Conservation (phyloP, 169 alveolate genomes). For the Eimeria tenella region DNA sequence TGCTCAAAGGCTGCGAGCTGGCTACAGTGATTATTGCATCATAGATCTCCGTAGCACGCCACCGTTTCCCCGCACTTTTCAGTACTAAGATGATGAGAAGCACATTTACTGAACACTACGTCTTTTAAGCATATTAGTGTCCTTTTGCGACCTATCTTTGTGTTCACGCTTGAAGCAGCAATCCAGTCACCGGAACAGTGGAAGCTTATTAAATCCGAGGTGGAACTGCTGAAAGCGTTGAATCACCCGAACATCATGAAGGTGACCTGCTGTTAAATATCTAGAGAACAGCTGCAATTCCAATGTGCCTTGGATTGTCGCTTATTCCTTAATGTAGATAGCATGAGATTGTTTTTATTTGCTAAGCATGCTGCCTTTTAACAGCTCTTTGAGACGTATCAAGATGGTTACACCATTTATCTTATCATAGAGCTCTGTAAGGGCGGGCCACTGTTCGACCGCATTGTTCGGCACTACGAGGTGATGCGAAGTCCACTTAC, state of each 20-base stretch:
- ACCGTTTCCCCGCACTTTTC: no score
- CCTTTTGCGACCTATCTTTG: no score
- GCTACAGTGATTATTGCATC: no score
- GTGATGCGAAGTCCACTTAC: constrained; percentile 81
- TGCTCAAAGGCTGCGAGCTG: background rate
- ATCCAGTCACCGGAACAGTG: constrained; percentile 74
- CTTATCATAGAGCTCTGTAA: constrained; percentile 77
- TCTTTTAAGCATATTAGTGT: no score
- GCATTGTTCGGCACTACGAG: constrained; percentile 68
- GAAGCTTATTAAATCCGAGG: constrained; percentile 77
- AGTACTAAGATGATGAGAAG: no score
- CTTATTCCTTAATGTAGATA: background rate
- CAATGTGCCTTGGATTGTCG: background rate
- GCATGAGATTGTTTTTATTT: background rate
- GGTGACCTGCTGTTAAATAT: background rate
- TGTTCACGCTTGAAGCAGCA: background rate
- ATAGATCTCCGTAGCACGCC: no score
- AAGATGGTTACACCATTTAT: constrained; percentile 76
- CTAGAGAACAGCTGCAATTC: background rate
- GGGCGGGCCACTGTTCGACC: constrained; percentile 80
- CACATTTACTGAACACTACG: no score
- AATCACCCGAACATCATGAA: constrained; percentile 79
- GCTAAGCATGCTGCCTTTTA: background rate
- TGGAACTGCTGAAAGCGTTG: constrained; percentile 63
- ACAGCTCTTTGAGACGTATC: constrained; percentile 77